Evolutionary conservation across 116 monocot species (phyloP), one percentile per base, ranked within the genome.

Genomic region (Zostera marina): DNA sequence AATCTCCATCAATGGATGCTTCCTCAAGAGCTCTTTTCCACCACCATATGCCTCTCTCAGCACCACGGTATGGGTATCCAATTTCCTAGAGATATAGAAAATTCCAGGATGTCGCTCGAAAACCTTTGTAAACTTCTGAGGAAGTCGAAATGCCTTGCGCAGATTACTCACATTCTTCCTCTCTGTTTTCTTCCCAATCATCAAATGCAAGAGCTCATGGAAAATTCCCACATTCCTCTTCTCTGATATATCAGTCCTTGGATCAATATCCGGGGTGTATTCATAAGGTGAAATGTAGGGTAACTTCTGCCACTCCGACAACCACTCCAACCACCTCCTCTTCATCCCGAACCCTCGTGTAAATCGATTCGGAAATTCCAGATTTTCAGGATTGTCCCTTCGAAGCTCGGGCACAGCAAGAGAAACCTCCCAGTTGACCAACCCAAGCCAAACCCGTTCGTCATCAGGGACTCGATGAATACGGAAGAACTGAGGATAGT

Each of bases 151-250:
- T 0, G 72, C 60, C 62, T 64, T 65, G 47, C 94, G 58, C 61
- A 94, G 62, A 52, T 88, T 84, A 58, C 88, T 88, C 19, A 88
- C 58, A 52, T 88, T 88, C 26, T 22, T 60, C 46, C 88, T 66
- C 66, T 79, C 77, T 23, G 88, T 94, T 76, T 88, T 88, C 68
- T 88, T 94, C 52, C 63, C 79, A 8, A 94, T 11, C 6, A 69
- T 84, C 19, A 94, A 75, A 60, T 85, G 81, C 24, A 94, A 77
- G 10, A 94, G 66, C 77, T 94, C 94, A 44, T 94, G 94, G 68
- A 88, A 94, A 26, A 94, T 75, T 12, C 74, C 94, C n/a, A 94
- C 94, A 14, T 77, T 76, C 54, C 94, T 75, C 79, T 94, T 94
- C 77, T 94, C 94, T 0, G 84, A 72, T 3, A 72, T 75, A 44